Conservation (phyloP, 2,329 filamentous ascomycete species). For the Trichoderma pleuroti region DNA sequence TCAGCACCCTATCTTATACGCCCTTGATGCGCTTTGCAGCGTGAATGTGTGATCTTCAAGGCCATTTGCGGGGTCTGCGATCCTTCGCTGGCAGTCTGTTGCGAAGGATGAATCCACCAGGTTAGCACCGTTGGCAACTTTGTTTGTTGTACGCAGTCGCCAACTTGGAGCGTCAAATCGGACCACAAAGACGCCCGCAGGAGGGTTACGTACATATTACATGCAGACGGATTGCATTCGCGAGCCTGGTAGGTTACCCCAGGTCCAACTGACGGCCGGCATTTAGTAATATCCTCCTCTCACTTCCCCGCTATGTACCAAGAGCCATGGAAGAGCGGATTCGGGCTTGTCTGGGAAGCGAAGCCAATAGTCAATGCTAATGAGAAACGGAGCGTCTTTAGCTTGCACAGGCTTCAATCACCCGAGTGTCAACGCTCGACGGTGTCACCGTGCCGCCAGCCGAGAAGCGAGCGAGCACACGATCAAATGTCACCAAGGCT, state of each 20-base stretch:
- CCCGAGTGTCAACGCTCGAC: not conserved
- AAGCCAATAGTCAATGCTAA: constrained; percentile 3
- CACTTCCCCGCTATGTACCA: not conserved
- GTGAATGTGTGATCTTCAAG: not conserved
- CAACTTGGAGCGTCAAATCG: not conserved
- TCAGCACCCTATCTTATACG: constrained; percentile 1
- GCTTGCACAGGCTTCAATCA: not conserved
- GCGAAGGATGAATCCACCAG: not conserved
- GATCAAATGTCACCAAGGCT: not conserved
- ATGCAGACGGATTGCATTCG: constrained; percentile 1
- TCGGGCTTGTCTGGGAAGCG: not conserved
- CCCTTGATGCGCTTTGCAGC: not conserved
- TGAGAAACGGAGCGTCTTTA: not conserved
- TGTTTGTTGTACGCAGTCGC: not conserved
- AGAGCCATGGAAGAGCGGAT: not conserved
- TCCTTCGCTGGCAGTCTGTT: not conserved
- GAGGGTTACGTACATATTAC: constrained; percentile 3
- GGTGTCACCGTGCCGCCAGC: not conserved
- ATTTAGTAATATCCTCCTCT: not conserved
- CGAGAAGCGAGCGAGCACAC: not conserved
- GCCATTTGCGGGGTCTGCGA: not conserved
- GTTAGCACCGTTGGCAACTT: not conserved
- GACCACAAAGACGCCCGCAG: constrained; percentile 1
- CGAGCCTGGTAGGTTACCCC: not conserved
- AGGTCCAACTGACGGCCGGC: not conserved